Evolutionary conservation across 2,329 filamentous ascomycete genomes (phyloP).

Genomic region (Colletotrichum australisinense): DNA sequence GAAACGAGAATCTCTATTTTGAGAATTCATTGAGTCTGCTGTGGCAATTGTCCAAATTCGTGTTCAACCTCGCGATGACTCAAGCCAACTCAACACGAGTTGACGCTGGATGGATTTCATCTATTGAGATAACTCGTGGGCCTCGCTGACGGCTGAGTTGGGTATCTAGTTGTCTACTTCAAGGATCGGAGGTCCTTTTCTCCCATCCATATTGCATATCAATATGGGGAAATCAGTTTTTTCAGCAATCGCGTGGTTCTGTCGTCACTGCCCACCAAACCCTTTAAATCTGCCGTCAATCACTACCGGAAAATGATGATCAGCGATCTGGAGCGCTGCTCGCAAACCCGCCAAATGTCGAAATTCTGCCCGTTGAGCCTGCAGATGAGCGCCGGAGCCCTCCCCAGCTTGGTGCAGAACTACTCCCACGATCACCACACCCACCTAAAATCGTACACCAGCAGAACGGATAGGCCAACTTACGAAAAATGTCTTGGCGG

Average conservation of each 20-base stretch:
- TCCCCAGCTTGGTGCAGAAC: background rate
- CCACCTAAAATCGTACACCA: background rate
- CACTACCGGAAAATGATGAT: slow-evolving; percentile 14
- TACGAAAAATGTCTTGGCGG: background rate
- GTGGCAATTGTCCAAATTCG: background rate
- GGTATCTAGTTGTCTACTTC: background rate
- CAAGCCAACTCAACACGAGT: background rate
- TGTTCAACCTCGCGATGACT: background rate
- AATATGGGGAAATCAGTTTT: background rate
- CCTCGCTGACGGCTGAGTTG: background rate
- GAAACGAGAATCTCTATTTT: background rate
- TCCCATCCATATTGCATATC: background rate
- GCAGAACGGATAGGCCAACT: background rate
- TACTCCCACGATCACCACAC: background rate
- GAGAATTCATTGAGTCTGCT: background rate
- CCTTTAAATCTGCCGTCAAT: background rate
- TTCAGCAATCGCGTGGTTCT: background rate
- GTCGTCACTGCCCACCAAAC: background rate
- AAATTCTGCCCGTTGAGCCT: background rate
- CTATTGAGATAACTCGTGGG: background rate
- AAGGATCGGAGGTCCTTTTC: background rate
- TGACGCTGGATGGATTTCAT: background rate
- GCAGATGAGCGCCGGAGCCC: background rate
- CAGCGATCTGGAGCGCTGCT: background rate
- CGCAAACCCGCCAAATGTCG: background rate